Conservation (phyloP, 352 stramenopile genomes). For the Phytopythium delawarense region DNA sequence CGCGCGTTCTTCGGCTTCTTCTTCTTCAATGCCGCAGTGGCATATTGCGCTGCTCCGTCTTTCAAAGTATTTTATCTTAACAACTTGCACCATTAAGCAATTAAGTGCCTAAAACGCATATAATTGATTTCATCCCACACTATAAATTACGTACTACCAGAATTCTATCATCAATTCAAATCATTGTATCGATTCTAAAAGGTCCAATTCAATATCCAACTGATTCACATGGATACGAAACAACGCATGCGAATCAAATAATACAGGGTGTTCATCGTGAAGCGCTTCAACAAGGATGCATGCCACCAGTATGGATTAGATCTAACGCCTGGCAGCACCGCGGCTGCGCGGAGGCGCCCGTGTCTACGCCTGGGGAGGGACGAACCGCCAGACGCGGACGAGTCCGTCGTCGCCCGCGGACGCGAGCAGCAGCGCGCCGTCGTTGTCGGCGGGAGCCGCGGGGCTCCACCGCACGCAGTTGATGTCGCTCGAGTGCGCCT, state of each 20-base stretch:
- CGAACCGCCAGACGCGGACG: constrained; percentile 69
- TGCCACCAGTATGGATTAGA: background rate
- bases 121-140: no score
- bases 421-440: constrained; percentile 47
- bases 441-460: constrained; percentile 12
- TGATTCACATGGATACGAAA: no score
- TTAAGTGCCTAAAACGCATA: no score
- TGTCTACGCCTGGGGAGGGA: constrained; percentile 16
- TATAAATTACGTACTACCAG: no score
- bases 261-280: no score
- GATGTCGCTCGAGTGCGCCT: constrained; percentile 66
- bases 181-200: no score
- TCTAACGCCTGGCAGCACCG: background rate
- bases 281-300: no score
- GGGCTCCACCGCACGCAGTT: constrained; percentile 83
- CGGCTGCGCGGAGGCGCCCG: background rate
- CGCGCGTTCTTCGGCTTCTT: constrained; percentile 14
- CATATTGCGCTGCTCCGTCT: background rate
- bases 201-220: no score
- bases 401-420: constrained; percentile 58
- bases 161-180: no score
- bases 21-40: constrained; percentile 8
- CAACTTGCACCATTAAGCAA: no score
- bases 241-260: no score
- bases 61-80: no score